Percentiles rank a stretch among this genome's conserved stretches.
Conservation (phyloP, 768 basidiomycete species). For the Suillus variegatus region DNA sequence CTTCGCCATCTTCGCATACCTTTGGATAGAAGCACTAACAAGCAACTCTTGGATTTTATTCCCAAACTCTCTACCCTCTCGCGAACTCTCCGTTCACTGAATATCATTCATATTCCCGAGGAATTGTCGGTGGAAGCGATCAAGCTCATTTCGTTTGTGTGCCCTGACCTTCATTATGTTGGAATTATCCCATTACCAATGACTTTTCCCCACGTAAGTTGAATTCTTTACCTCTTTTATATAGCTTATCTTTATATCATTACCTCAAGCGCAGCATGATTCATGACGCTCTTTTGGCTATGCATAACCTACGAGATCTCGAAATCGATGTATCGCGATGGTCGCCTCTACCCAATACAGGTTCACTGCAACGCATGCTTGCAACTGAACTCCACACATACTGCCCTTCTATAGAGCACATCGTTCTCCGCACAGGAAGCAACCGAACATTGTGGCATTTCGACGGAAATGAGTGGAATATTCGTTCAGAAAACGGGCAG, state of each 20-base stretch:
- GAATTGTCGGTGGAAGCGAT: constrained; percentile 29
- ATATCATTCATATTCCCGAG: constrained; percentile 38
- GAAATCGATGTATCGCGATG: constrained; percentile 40
- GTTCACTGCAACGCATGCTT: constrained; percentile 36
- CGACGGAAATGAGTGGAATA: constrained; percentile 38
- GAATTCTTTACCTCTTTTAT: constrained; percentile 10
- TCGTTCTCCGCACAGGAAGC: constrained; percentile 37
- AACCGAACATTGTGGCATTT: constrained; percentile 30
- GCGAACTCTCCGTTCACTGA: constrained; percentile 38
- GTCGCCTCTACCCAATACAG: constrained; percentile 30
- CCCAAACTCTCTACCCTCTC: constrained; percentile 30
- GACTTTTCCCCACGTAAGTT: constrained; percentile 35
- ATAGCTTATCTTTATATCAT: constrained; percentile 11
- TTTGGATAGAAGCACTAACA: constrained; percentile 39
- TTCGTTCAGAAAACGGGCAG: constrained; percentile 28
- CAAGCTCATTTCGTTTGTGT: constrained; percentile 34
- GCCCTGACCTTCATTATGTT: constrained; percentile 37
- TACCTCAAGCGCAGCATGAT: constrained; percentile 32
- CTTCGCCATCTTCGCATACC: constrained; percentile 48
- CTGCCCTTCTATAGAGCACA: constrained; percentile 33
- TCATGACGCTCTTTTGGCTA: constrained; percentile 34
- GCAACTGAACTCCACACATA: constrained; percentile 41
- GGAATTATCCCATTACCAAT: constrained; percentile 40
- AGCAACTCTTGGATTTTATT: constrained; percentile 33
- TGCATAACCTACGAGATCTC: constrained; percentile 35